A percentile compares a stretch with the other conserved stretches of the same genome.
These are phyloP conservation scores for Spathaspora boniae DNA, from an alignment of 805 yeast species.

Conservation along the genomic window DNA sequence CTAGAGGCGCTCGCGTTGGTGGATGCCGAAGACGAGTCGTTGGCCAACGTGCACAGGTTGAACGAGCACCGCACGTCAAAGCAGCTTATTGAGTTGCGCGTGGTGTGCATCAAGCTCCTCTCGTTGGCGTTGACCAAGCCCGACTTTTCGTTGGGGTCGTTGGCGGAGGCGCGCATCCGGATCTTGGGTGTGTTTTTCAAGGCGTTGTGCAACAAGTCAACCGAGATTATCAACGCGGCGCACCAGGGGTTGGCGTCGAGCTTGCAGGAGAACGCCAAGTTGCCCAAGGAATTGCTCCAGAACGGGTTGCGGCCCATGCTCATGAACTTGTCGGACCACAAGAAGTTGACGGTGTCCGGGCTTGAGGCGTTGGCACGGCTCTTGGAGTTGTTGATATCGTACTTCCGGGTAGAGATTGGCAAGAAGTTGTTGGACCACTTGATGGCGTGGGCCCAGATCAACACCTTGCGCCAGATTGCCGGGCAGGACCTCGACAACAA, in stretches of 20 bases:
- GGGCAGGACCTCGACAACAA: constrained; percentile 78
- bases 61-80: constrained; percentile 85
- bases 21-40: constrained; percentile 95
- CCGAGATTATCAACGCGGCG: constrained; percentile 89
- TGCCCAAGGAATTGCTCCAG: constrained; percentile 94
- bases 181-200: constrained; percentile 93
- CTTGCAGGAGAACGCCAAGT: constrained; percentile 76
- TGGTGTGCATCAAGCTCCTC: constrained; percentile 81
- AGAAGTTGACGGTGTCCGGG: constrained; percentile 83
- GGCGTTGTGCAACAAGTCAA: constrained; percentile 80
- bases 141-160: constrained; percentile 71
- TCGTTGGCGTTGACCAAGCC: constrained; percentile 83
- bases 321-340: constrained; percentile 92
- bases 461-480: constrained; percentile 68
- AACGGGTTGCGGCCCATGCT: constrained; percentile 93
- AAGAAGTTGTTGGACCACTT: constrained; percentile 87
- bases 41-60: constrained; percentile 82
- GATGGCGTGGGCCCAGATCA: constrained; percentile 93
- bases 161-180: constrained; percentile 74
- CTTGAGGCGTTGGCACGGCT: constrained; percentile 86
- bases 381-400: constrained; percentile 81
- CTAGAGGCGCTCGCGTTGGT: constrained; percentile 91
- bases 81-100: constrained; percentile 81
- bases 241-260: constrained; percentile 83
- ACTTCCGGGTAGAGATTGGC: constrained; percentile 96